Evolutionary conservation across 352 stramenopile genomes (phyloP).

Genomic region (Phytophthora pinifolia): DNA sequence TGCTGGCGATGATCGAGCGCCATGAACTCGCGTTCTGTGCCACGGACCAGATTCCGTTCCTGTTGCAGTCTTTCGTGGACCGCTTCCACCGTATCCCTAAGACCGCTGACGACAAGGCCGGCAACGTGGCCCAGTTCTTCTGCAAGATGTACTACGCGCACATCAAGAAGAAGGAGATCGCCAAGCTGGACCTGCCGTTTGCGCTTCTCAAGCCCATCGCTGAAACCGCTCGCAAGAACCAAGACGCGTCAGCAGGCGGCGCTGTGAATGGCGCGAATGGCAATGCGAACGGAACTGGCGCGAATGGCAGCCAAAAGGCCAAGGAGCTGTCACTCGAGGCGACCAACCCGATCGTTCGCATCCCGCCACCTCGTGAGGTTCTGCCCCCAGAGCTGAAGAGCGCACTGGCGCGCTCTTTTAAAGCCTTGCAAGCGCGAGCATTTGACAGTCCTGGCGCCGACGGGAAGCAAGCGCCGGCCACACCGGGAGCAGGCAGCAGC

Average conservation of each 20-base stretch:
- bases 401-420: slow-evolving; percentile 70
- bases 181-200: slow-evolving; percentile 73
- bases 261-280: slow-evolving; percentile 23
- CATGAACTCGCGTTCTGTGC: slow-evolving; percentile 85
- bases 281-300: slow-evolving; percentile 27
- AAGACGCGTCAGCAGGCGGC: slow-evolving; percentile 44
- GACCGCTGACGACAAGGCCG: slow-evolving; percentile 68
- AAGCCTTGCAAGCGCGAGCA: slow-evolving; percentile 65
- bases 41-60: slow-evolving; percentile 75
- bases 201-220: slow-evolving; percentile 72
- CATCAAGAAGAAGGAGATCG: slow-evolving; percentile 82
- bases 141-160: slow-evolving; percentile 85
- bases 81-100: slow-evolving; percentile 74
- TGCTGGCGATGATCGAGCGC: slow-evolving; percentile 80
- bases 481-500: slow-evolving; percentile 38
- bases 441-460: slow-evolving; percentile 51
- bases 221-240: slow-evolving; percentile 79
- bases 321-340: slow-evolving; percentile 76
- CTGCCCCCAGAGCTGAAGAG: slow-evolving; percentile 74
- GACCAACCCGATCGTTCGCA: slow-evolving; percentile 75
- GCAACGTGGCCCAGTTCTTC: slow-evolving; percentile 78
- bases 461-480: slow-evolving; percentile 39
- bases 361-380: slow-evolving; percentile 66
- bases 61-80: slow-evolving; percentile 84
- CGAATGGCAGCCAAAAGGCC: slow-evolving; percentile 51